A percentile compares a stretch with the other conserved stretches of the same genome.
These are phyloP conservation scores for Typha latifolia DNA, from an alignment of 176 grass and related monocot genomes.

Conservation along the genomic window DNA sequence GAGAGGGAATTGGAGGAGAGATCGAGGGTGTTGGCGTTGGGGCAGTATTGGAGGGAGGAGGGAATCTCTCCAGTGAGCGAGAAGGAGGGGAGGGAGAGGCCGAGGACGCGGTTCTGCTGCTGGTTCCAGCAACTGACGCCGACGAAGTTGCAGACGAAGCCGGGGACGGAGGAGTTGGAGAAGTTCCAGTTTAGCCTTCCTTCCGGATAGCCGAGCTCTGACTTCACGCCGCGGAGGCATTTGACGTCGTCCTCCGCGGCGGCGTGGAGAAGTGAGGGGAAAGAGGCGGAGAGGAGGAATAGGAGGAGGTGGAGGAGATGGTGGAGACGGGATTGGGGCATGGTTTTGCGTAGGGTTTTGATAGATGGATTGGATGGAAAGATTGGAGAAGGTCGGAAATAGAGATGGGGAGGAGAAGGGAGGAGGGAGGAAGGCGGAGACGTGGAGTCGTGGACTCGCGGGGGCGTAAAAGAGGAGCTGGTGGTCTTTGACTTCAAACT, in stretches of 20 bases:
- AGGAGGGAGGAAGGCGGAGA: too few relatives aligned
- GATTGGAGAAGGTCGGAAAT: too few relatives aligned
- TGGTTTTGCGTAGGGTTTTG: too few relatives aligned
- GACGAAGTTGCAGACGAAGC: constrained; percentile 40
- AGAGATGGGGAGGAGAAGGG: too few relatives aligned
- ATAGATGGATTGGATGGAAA: too few relatives aligned
- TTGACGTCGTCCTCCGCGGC: constrained; percentile 46
- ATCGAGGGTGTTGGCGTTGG: constrained; percentile 45
- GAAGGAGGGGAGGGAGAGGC: constrained; percentile 38
- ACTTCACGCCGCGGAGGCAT: constrained; percentile 49
- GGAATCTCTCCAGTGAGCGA: constrained; percentile 47
- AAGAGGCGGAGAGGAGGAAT: too few relatives aligned
- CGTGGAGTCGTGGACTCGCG: too few relatives aligned
- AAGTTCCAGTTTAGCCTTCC: constrained; percentile 33
- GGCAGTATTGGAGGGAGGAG: constrained; percentile 58
- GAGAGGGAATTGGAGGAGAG: constrained; percentile 48
- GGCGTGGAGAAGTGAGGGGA: not conserved
- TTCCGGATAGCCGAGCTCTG: constrained; percentile 16
- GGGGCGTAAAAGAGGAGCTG: too few relatives aligned
- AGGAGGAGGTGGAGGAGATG: too few relatives aligned
- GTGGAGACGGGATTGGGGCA: too few relatives aligned
- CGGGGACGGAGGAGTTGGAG: constrained; percentile 25
- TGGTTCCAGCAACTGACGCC: constrained; percentile 69
- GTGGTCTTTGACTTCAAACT: too few relatives aligned
- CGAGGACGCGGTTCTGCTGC: constrained; percentile 63